Conservation (phyloP, 2,329 filamentous ascomycete species). For the Fusarium tuaranense region DNA sequence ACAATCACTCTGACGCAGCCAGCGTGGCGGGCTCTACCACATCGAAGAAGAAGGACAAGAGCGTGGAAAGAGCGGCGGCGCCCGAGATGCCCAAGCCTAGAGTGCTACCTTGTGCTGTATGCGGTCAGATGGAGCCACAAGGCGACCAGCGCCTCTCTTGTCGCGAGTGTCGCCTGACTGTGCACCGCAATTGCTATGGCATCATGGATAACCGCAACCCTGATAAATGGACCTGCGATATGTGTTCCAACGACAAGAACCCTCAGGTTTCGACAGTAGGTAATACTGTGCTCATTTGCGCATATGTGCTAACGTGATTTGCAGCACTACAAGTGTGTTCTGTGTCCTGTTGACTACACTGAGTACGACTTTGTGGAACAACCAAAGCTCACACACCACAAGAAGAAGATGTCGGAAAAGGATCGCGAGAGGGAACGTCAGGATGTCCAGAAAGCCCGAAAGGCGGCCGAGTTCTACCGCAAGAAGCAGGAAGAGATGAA, state of each 20-base stretch:
- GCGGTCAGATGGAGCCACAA: slow-evolving; percentile 77
- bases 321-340: slow-evolving; percentile 88
- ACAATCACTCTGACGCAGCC: slow-evolving; percentile 58
- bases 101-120: slow-evolving; percentile 86
- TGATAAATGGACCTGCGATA: slow-evolving; percentile 94
- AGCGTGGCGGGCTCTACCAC: slow-evolving; percentile 52
- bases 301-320: slow-evolving; percentile 45
- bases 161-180: slow-evolving; percentile 88
- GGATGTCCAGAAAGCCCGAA: slow-evolving; percentile 85
- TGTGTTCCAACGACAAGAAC: slow-evolving; percentile 93
- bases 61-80: slow-evolving; percentile 65
- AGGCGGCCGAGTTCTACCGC: slow-evolving; percentile 83
- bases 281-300: slow-evolving; percentile 28
- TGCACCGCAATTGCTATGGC: slow-evolving; percentile 95
- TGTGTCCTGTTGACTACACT: slow-evolving; percentile 87
- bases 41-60: slow-evolving; percentile 72
- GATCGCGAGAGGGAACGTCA: slow-evolving; percentile 88
- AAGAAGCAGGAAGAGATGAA: slow-evolving; percentile 86
- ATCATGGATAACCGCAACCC: slow-evolving; percentile 75
- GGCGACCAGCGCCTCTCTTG: slow-evolving; percentile 83
- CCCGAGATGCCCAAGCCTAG: slow-evolving; percentile 85
- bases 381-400: slow-evolving; percentile 61
- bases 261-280: slow-evolving; percentile 91
- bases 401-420: slow-evolving; percentile 91
- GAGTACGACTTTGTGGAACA: slow-evolving; percentile 88